Percentiles rank a stretch among this genome's conserved stretches.
phyloP scores from a whole-genome alignment of 2,329 filamentous ascomycete species.

The Aspergillus sp. region DNA sequence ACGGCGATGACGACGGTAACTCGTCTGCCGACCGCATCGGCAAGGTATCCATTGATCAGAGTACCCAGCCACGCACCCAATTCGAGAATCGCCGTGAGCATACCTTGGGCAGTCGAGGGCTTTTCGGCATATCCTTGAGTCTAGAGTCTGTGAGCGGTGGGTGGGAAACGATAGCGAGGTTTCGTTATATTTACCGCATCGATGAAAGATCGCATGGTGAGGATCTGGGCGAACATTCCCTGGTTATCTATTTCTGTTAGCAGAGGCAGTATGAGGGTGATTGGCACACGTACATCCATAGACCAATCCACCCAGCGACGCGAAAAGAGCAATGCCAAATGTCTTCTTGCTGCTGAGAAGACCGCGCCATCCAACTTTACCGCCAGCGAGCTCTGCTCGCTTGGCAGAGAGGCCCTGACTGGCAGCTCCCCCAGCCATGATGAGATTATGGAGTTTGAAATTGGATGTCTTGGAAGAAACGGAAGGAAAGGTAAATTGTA shows the following conservation, averaged over 20 bases:
- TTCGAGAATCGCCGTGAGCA: conserved; percentile 43
- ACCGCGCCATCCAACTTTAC: conserved; percentile 45
- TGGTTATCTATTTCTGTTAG: conserved; percentile 56
- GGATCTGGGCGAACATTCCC: conserved; percentile 72
- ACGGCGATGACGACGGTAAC: conserved; percentile 34
- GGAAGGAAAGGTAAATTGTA: background rate
- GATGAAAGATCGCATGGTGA: conserved; percentile 51
- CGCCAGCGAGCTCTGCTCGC: conserved; percentile 35
- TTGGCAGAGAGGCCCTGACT: conserved; percentile 29
- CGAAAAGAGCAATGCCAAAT: conserved; percentile 56
- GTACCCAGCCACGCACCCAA: conserved; percentile 41
- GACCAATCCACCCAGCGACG: conserved; percentile 52
- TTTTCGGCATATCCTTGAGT: conserved; percentile 28
- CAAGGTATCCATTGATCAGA: conserved; percentile 37
- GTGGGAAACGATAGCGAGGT: conserved; percentile 20
- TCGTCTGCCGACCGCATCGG: conserved; percentile 36
- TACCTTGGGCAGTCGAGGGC: conserved; percentile 30
- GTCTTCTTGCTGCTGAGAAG: conserved; percentile 55
- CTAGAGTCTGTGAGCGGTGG: conserved; percentile 9
- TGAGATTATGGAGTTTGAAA: background rate
- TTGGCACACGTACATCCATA: conserved; percentile 55
- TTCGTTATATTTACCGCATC: conserved; percentile 39
- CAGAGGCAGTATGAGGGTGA: background rate
- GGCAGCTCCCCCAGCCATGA: conserved; percentile 9
- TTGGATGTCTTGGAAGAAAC: background rate